Evolutionary conservation across 305 asterid species (phyloP), one percentile per base, ranked within the genome.

Genomic region (Solanum hybrid): DNA sequence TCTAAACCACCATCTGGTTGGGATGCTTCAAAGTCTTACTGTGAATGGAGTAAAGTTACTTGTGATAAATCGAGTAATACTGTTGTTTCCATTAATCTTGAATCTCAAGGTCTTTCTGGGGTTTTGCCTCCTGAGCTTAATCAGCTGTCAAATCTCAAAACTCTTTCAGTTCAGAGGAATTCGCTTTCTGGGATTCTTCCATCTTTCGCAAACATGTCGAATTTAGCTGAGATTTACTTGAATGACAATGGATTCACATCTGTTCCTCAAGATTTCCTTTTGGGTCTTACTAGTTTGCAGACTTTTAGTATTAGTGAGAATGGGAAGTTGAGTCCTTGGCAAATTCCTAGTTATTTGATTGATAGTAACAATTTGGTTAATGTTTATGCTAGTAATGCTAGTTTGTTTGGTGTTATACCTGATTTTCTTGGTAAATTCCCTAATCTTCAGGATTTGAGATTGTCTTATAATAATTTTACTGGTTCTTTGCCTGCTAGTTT

Each of bases 401-500:
- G 94, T 66, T 69, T 97, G 5, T 77, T 72, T 12, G 99, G 99
- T 46, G 42, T n/a, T 79, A 93, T 97, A 12, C 99, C 98, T 0
- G 99, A 97, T 75, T 90, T 97, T 5, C 95, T 97, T 42, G 92
- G 12, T 16, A 89, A 93, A 6, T 93, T 95, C 26, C 94, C 95
- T 0, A 94, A 90, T 92, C 90, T 97, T 90, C 96, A 90, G 88
- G 87, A 92, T 56, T 35, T 97, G 90, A 91, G 98, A 22, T 51
- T 97, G 71, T 94, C 97, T 27, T 97, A 97, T 93, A 97, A 97
- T 88, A 92, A 94, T 86, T 84, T 96, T 64, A 93, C 93, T 56
- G 99, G 99, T 72, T 79, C 94, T 56, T 79, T 97, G 79, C 99
- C 99, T 17, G 72, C 40, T 40, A 94, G 95, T 26, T 92, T 97